Evolutionary conservation across 164 flowering plant species (phyloP).

Genomic region (Magnolia kwangsiensis): DNA sequence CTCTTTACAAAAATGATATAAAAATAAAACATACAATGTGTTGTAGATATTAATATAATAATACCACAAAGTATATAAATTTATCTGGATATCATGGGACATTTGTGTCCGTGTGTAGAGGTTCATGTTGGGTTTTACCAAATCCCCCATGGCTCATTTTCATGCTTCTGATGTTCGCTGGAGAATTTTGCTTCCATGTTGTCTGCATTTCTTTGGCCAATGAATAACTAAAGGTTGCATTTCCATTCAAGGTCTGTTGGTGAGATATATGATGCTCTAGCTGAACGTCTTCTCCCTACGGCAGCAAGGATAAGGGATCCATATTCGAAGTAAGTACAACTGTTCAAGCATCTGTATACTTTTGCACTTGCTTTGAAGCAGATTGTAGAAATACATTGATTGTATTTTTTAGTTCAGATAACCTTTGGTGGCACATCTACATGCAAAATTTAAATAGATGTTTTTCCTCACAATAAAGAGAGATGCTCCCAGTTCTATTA

Average conservation of each 20-base stretch:
- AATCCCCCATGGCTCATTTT: not conserved
- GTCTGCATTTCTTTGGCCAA: not conserved
- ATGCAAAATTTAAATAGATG: too few relatives aligned
- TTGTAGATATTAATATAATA: not conserved
- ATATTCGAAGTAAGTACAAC: constrained; percentile 57
- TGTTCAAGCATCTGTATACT: constrained; percentile 18
- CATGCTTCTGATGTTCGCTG: not conserved
- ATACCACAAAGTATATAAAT: not conserved
- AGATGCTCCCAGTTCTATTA: too few relatives aligned
- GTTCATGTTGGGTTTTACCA: not conserved
- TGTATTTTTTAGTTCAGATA: too few relatives aligned
- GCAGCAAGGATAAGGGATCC: constrained; percentile 51
- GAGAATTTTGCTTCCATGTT: not conserved
- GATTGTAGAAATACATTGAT: too few relatives aligned
- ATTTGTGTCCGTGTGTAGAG: not conserved
- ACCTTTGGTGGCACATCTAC: too few relatives aligned
- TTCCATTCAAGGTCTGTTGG: constrained; percentile 49
- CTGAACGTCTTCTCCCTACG: constrained; percentile 56
- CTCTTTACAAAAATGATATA: not conserved
- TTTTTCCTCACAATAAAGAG: too few relatives aligned
- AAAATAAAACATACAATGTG: not conserved
- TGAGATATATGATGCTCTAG: constrained; percentile 75
- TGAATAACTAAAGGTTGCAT: constrained; percentile 1
- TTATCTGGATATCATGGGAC: not conserved
- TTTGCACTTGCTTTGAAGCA: too few relatives aligned